A percentile compares a stretch with the other conserved stretches of the same genome.
These are phyloP conservation scores for Neurospora sp. DNA, from an alignment of 495 filamentous ascomycete species.

Conservation along the genomic window DNA sequence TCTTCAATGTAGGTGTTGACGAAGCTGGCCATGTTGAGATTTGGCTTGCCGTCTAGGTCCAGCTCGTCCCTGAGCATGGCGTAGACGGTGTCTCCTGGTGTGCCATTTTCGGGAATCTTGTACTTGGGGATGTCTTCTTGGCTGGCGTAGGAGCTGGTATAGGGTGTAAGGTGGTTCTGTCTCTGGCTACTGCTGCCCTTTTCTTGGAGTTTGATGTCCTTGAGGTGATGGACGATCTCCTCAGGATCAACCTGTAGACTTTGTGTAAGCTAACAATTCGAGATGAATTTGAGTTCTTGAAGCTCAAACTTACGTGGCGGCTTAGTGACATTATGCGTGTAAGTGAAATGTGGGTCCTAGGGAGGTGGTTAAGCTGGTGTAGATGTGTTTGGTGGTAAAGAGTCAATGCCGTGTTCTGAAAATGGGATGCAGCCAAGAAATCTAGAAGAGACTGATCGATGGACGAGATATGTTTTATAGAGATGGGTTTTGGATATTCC, in stretches of 20 bases:
- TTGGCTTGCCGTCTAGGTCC: conserved; percentile 63
- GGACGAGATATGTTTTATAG: not conserved
- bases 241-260: conserved; percentile 43
- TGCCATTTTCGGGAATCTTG: conserved; percentile 50
- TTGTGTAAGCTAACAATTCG: not conserved
- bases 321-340: not conserved
- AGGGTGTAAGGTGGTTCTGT: conserved; percentile 46
- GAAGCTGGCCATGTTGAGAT: conserved; percentile 62
- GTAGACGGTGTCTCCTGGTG: conserved; percentile 53
- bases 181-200: conserved; percentile 11
- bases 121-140: conserved; percentile 58
- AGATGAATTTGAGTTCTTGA: not conserved
- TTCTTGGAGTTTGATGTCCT: conserved; percentile 29
- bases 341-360: not conserved
- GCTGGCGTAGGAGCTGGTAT: conserved; percentile 53
- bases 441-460: not conserved
- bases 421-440: not conserved
- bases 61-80: conserved; percentile 66
- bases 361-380: not conserved
- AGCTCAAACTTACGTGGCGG: not conserved
- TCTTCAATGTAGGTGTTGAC: conserved; percentile 66
- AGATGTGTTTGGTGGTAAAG: not conserved
- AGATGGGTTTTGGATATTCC: not conserved
- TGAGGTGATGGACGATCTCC: conserved; percentile 46
- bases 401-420: not conserved